Conservation (phyloP, 257 asterid genomes). For the Solanum boliviense region DNA sequence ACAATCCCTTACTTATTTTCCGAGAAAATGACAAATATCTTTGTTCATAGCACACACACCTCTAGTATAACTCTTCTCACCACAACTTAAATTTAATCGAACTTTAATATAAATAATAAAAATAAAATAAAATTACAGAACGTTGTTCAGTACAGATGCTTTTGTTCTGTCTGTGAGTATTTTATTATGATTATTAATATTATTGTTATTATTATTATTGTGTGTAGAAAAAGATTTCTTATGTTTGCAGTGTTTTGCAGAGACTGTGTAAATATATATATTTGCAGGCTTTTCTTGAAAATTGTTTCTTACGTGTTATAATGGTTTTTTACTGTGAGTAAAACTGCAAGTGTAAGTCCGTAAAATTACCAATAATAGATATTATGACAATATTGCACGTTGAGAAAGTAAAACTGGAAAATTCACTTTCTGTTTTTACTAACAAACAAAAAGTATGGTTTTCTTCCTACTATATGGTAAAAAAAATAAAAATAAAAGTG, state of each 20-base stretch:
- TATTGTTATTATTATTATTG: background rate
- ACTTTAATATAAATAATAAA: background rate
- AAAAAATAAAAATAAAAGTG: background rate
- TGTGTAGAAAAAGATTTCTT: background rate
- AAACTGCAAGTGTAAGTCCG: background rate
- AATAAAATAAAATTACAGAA: background rate
- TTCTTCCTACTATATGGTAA: background rate
- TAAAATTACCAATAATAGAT: background rate
- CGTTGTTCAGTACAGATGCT: background rate
- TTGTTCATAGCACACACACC: background rate
- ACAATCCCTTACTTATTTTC: too few species aligned
- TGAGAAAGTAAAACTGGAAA: background rate
- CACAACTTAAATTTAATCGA: background rate
- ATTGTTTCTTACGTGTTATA: background rate
- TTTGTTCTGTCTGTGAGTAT: background rate
- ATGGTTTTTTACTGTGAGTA: background rate
- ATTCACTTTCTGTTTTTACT: background rate
- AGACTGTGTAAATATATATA: background rate
- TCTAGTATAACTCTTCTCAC: too few species aligned
- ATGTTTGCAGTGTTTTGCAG: background rate
- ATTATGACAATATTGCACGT: background rate
- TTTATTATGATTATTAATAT: background rate
- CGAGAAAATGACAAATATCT: background rate
- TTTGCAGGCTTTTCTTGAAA: background rate
- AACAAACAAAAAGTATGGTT: background rate